Base-by-base conservation (phyloP, 441 rosid species). In the Kokia cookei region DNA sequence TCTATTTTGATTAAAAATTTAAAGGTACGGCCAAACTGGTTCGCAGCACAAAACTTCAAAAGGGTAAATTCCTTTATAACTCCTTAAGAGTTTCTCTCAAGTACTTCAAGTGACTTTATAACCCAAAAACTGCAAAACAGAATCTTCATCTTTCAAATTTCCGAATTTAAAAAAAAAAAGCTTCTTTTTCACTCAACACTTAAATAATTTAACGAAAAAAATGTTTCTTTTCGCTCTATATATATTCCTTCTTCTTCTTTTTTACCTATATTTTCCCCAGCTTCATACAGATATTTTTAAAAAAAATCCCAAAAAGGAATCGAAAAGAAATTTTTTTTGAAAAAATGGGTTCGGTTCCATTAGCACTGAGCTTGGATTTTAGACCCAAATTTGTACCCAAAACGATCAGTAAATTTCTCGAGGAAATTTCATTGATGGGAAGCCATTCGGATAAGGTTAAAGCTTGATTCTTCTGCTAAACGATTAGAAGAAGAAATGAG, bases 401-500 rank as follows among this genome's bases (percentile, higher is more conserved):
- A 73, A 82, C 93, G 81, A 85, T 93, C 80, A 68, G 73, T 78
- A 86, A 81, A 74, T 82, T 93, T 40, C 76, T 84, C 43, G 77
- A 71, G 74, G 89, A 88, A 69, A 75, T 78, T 27, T 85, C 89
- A 14, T 50, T 81, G 84, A 81, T 83, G 79, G 85, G 78, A 32
- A 84, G 82, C 72, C 82, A 73, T 29, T 75, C 86, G 10, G 84
- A 70, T 51, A 83, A 85, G 76, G 82, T 60, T n/a, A 9, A 87
- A 81, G 71, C 71, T 88, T 22, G 90, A 87, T 15, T 87, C 80
- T 60, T 86, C 88, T 75, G 71, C 91, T 27, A 77, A 82, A 66
- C 77, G 82, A 40, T 87, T 96, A 72, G 95, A 93, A 78, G 96
- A 90, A 54, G 99, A 96, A 82, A 81, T 85, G 91, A 80, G 66